These are phyloP conservation scores for Kwoniella sp. DNA, from an alignment of 768 basidiomycete genomes.

Conservation along the genomic window DNA sequence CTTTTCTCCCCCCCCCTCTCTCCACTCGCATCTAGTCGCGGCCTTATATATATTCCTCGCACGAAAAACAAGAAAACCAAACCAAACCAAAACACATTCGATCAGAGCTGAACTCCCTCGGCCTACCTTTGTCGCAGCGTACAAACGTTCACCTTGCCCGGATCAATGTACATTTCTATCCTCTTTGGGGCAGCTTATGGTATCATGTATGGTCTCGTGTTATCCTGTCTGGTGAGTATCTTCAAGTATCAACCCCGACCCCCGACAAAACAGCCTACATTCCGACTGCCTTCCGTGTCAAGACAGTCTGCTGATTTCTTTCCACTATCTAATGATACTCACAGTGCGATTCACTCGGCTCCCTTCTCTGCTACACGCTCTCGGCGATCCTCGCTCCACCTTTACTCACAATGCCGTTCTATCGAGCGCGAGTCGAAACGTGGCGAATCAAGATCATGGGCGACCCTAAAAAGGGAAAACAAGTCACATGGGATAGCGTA, in stretches of 20 bases:
- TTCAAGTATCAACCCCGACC: background rate
- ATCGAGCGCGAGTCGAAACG: constrained; percentile 76
- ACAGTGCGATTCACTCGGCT: constrained; percentile 82
- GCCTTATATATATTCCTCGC: no score
- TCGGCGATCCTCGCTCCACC: constrained; percentile 91
- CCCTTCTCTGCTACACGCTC: constrained; percentile 87
- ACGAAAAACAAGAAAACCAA: no score
- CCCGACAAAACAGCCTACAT: no score
- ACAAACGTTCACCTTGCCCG: constrained; percentile 93
- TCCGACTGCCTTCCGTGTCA: background rate
- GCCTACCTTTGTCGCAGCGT: constrained; percentile 65
- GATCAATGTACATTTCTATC: constrained; percentile 97
- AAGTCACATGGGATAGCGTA: constrained; percentile 59
- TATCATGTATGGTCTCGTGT: constrained; percentile 75
- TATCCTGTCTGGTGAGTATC: constrained; percentile 71
- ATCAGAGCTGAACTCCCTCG: no score
- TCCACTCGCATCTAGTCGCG: no score
- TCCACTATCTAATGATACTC: background rate
- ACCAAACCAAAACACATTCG: no score
- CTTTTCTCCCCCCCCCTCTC: no score
- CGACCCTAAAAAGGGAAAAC: constrained; percentile 68
- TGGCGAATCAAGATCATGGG: constrained; percentile 77
- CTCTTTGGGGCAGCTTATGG: constrained; percentile 96
- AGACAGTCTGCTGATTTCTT: background rate
- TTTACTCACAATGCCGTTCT: constrained; percentile 79